Base-by-base conservation (phyloP, 768 basidiomycete species). In the Agaricus subrufescens region DNA sequence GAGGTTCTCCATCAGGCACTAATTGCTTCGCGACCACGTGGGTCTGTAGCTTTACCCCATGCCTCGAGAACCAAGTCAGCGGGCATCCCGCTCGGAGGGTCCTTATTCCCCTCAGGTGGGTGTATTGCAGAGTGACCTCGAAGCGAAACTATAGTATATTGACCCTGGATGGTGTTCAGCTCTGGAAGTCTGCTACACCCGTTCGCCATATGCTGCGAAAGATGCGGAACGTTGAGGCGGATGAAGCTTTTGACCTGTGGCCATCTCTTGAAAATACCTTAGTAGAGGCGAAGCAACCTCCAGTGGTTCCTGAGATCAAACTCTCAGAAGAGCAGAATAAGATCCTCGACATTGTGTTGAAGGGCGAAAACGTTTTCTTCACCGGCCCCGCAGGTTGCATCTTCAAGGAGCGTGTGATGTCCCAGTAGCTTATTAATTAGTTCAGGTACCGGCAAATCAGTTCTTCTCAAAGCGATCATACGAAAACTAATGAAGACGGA, bases 391-490 rank as follows among this genome's bases (percentile, higher is more conserved):
- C 88, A 55, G 85, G 87, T 86, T 56, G 52, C 60, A 57, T 46
- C 43, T 30, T 37, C 46, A 34, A 1, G 37, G 8, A 34, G 34
- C 34, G 30, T 29, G n/a, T 52, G 38, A 25, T 31, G 14, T 23
- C 11, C 29, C 27, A 44, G 54, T n/a, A 19, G 11, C 49, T 42
- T 50, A 48, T 19, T 27, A n/a, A 46, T 54, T 27, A n/a, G 14
- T 54, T 15, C 48, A 80, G 81, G 81, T 9, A 89, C 88, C 2
- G 87, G 88, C 34, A 90, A 90, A 67, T 89, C 86, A 3, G 80
- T 88, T 19, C 71, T 89, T 0, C 71, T 90, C 5, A 70, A 82
- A n/a, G 78, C 75, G 43, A 86, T 89, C 43, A 86, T 89, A 54
- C 30, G 68, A 76, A 34, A 73, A 63, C 60, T 73, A 59, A 59